Percentiles rank a stretch among this genome's conserved stretches.
Conservation (phyloP, 148 eudicot species). For the Nyssa sinensis region DNA sequence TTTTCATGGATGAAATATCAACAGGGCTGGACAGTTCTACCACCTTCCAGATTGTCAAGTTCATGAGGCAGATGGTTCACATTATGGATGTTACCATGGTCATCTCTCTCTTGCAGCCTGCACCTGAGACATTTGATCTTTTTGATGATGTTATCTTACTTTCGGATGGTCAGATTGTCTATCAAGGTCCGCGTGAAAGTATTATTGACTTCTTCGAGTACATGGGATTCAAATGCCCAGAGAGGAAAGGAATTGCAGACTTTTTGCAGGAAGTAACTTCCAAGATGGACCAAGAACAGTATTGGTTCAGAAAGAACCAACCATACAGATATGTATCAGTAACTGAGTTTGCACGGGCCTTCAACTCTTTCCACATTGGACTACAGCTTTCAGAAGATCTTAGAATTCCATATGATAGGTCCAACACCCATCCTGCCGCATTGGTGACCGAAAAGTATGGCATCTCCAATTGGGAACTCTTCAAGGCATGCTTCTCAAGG, state of each 20-base stretch:
- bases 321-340: constrained; percentile 36
- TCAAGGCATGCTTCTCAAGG: constrained; percentile 34
- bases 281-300: constrained; percentile 40
- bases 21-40: constrained; percentile 51
- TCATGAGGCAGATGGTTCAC: constrained; percentile 44
- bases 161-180: constrained; percentile 40
- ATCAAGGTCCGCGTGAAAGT: constrained; percentile 47
- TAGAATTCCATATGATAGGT: constrained; percentile 30
- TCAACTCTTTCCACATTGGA: constrained; percentile 32
- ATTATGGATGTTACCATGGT: constrained; percentile 49
- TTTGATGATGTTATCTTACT: constrained; percentile 48
- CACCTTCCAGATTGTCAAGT: constrained; percentile 40
- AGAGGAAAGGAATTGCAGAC: constrained; percentile 46
- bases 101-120: constrained; percentile 46
- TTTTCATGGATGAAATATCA: constrained; percentile 50
- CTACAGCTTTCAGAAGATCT: constrained; percentile 24
- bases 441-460: constrained; percentile 38
- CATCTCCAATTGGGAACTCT: constrained; percentile 31
- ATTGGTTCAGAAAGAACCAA: constrained; percentile 39
- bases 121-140: constrained; percentile 43
- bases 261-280: constrained; percentile 50
- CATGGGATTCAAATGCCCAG: constrained; percentile 43
- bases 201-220: constrained; percentile 37
- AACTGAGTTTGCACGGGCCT: constrained; percentile 27
- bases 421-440: constrained; percentile 35